phyloP scores from a whole-genome alignment of 2,329 filamentous ascomycete genomes.

The Aureobasidium namibiae region DNA sequence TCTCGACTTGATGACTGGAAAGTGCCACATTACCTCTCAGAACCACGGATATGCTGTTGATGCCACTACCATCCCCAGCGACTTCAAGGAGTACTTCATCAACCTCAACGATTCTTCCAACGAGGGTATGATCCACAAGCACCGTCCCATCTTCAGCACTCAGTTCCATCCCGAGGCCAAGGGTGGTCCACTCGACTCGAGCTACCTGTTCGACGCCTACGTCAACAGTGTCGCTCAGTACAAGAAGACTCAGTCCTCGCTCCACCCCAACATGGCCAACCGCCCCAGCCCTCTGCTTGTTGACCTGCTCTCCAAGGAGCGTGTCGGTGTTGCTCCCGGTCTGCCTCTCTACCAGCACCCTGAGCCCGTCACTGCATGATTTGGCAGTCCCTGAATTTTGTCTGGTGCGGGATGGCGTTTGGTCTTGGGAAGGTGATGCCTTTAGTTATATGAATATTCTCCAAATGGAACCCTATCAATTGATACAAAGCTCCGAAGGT shows the following conservation, averaged over 20 bases:
- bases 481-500: background rate
- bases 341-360: slow-evolving; percentile 19
- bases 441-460: background rate
- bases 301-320: slow-evolving; percentile 86
- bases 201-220: slow-evolving; percentile 96
- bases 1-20: slow-evolving; percentile 85
- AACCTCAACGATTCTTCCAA: slow-evolving; percentile 98
- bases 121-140: slow-evolving; percentile 94
- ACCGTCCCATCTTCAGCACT: slow-evolving; percentile 92
- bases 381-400: background rate
- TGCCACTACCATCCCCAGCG: slow-evolving; percentile 65
- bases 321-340: slow-evolving; percentile 65
- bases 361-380: slow-evolving; percentile 7
- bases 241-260: slow-evolving; percentile 72
- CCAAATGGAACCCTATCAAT: background rate
- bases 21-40: slow-evolving; percentile 97
- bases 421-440: background rate
- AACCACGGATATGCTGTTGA: slow-evolving; percentile 98
- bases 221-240: slow-evolving; percentile 80
- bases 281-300: slow-evolving; percentile 80
- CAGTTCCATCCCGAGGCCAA: slow-evolving; percentile 99
- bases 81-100: slow-evolving; percentile 97
- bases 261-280: slow-evolving; percentile 68
- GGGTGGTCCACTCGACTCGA: slow-evolving; percentile 90
- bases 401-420: background rate